These are phyloP conservation scores for Globisporangium nagaii DNA, from an alignment of 352 stramenopile species.

Conservation along the genomic window DNA sequence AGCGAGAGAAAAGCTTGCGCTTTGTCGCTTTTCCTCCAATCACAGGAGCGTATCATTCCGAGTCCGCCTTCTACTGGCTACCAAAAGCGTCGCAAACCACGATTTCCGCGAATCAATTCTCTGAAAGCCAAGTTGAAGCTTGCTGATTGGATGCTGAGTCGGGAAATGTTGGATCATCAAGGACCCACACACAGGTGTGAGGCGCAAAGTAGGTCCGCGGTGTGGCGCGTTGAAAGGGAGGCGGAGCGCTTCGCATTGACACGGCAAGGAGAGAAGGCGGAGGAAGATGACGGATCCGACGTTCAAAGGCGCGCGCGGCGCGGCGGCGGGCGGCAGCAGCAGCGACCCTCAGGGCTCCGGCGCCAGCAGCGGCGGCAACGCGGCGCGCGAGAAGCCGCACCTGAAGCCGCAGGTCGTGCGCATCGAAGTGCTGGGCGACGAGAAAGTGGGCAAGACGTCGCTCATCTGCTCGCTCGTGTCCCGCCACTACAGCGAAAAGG, in stretches of 20 bases:
- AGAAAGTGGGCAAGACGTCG: slow-evolving; percentile 90
- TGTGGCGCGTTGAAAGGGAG: background rate
- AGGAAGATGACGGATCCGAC: slow-evolving; percentile 26
- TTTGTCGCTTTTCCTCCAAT: background rate
- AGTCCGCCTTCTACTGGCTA: background rate
- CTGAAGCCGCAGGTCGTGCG: slow-evolving; percentile 80
- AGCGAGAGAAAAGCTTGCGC: background rate
- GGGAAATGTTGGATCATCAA: background rate
- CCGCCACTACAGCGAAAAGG: slow-evolving; percentile 84
- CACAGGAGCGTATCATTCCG: background rate
- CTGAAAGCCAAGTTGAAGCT: background rate
- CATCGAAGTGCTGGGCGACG: slow-evolving; percentile 86
- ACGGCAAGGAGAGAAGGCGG: background rate
- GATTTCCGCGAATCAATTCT: background rate
- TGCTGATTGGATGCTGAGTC: background rate
- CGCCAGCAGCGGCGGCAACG: background rate
- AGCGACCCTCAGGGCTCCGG: slow-evolving; percentile 1
- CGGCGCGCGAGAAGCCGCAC: slow-evolving; percentile 38
- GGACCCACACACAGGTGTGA: background rate
- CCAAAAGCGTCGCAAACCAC: background rate
- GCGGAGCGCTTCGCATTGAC: background rate
- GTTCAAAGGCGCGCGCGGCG: slow-evolving; percentile 18
- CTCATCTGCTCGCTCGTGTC: slow-evolving; percentile 89
- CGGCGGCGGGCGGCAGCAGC: background rate
- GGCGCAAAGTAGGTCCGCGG: background rate